phyloP scores from a whole-genome alignment of 208 protist genomes.

The Acanthamoeba culbertsoni region DNA sequence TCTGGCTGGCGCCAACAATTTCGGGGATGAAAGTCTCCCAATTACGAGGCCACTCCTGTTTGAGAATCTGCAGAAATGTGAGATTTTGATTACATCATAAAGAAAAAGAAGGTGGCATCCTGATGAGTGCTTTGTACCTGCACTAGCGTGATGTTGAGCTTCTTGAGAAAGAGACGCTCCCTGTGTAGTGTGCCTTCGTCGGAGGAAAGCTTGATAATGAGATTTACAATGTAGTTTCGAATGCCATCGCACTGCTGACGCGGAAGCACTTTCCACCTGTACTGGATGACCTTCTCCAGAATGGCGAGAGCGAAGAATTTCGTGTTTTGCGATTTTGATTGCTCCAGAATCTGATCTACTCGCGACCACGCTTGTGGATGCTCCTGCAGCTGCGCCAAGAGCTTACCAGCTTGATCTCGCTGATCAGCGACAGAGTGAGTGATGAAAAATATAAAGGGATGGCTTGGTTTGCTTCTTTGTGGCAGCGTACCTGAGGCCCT shows the following conservation, averaged over 20 bases:
- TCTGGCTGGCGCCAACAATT: constrained; percentile 92
- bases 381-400: constrained; percentile 91
- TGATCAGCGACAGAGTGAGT: background rate
- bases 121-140: constrained; percentile 69
- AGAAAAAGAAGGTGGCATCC: background rate
- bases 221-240: constrained; percentile 93
- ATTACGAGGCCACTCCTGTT: constrained; percentile 97
- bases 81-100: background rate
- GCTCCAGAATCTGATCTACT: constrained; percentile 90
- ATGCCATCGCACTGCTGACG: constrained; percentile 90
- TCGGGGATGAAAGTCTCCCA: constrained; percentile 98
- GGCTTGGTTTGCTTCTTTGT: background rate
- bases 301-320: constrained; percentile 90
- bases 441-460: background rate
- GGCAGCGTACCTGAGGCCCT: constrained; percentile 60
- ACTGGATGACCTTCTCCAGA: constrained; percentile 92
- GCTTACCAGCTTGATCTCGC: constrained; percentile 80
- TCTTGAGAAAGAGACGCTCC: constrained; percentile 74
- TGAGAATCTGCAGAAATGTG: constrained; percentile 90
- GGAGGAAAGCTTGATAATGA: constrained; percentile 90
- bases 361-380: constrained; percentile 90
- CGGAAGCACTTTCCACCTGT: constrained; percentile 90
- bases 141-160: constrained; percentile 86
- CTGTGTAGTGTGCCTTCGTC: constrained; percentile 56
- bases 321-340: constrained; percentile 83